A percentile compares a stretch with the other conserved stretches of the same genome.
Evolutionary conservation across 305 asterid species (phyloP).

Genomic region (Solanum hybrid): DNA sequence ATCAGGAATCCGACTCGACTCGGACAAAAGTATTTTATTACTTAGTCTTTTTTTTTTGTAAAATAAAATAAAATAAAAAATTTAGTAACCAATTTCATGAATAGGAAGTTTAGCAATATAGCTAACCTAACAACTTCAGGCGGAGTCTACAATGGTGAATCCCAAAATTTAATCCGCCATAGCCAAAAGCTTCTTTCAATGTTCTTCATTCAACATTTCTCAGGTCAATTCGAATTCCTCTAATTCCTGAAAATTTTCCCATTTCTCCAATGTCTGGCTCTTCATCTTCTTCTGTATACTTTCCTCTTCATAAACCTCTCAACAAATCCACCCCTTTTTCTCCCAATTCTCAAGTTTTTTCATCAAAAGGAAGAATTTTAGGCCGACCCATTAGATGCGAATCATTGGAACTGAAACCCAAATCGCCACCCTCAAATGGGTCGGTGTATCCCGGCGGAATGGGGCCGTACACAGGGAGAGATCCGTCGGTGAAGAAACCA

Average conservation of each 20-base stretch:
- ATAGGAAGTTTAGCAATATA: background rate
- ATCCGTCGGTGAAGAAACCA: constrained; percentile 75
- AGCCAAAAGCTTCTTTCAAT: background rate
- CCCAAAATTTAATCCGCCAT: constrained; percentile 2
- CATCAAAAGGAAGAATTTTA: background rate
- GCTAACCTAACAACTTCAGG: background rate
- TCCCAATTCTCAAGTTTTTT: background rate
- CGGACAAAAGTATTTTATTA: background rate
- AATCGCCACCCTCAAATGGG: background rate
- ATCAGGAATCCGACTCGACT: background rate
- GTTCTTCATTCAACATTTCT: background rate
- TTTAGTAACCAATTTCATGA: background rate
- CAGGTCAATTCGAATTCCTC: background rate
- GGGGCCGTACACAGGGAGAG: constrained; percentile 77
- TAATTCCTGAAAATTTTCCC: background rate
- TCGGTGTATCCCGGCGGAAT: constrained; percentile 39
- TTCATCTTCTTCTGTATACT: background rate
- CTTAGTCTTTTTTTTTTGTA: background rate
- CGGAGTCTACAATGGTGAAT: background rate
- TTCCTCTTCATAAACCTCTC: background rate
- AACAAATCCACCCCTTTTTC: background rate
- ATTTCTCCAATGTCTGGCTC: background rate
- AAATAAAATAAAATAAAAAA: background rate
- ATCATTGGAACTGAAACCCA: background rate
- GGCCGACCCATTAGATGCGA: background rate